phyloP scores from a whole-genome alignment of 306 rosid species.

The Vachellia collinsii region DNA sequence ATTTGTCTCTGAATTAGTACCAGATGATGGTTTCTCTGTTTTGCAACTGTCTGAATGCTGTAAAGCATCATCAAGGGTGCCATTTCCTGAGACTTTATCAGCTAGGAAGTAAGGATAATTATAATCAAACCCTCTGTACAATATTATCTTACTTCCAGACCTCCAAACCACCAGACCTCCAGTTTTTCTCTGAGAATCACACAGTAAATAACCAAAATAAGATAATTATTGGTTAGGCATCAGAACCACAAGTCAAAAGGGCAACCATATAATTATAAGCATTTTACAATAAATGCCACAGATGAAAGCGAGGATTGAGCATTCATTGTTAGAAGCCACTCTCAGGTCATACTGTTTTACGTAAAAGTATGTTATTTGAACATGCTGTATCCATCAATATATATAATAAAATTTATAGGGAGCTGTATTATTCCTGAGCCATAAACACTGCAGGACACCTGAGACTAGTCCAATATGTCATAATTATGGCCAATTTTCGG shows the following conservation, averaged over 20 bases:
- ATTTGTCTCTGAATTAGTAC: conserved; percentile 42
- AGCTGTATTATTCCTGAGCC: no score
- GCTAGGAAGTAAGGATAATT: conserved; percentile 79
- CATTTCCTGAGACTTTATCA: conserved; percentile 40
- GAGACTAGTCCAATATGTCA: background rate
- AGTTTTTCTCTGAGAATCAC: conserved; percentile 76
- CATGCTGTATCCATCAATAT: background rate
- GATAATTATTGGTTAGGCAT: conserved; percentile 27
- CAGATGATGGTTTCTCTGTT: conserved; percentile 38
- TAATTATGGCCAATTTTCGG: background rate
- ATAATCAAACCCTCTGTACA: conserved; percentile 82
- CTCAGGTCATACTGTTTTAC: background rate
- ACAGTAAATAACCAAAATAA: conserved; percentile 29
- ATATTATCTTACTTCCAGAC: conserved; percentile 84
- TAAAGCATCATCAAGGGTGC: conserved; percentile 38
- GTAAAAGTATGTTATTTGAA: background rate
- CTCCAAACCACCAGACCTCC: conserved; percentile 97
- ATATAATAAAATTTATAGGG: no score
- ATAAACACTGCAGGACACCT: no score
- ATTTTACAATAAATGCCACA: background rate
- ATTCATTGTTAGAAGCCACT: background rate
- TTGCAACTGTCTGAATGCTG: conserved; percentile 35
- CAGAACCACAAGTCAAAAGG: background rate
- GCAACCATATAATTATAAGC: background rate
- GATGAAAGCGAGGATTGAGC: background rate